Base-by-base conservation (phyloP, 352 stramenopile species). In the Blastocystis hominis region DNA sequence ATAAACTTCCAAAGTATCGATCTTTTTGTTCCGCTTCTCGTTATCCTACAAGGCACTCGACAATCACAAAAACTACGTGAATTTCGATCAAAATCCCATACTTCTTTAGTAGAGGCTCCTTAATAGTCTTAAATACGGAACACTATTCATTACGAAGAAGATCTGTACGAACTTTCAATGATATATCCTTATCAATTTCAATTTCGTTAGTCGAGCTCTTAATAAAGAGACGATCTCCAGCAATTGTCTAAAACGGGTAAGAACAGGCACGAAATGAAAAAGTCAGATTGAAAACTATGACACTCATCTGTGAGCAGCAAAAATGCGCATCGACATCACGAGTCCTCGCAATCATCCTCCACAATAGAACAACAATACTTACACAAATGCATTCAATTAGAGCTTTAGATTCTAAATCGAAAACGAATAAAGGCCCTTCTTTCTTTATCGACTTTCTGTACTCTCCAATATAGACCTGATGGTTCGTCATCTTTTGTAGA, bases 201-300 rank as follows among this genome's bases (percentile, higher is more conserved):
- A 78, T 40, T 61, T 78, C 68, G 40, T 56, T 36, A 10, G 68
- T 55, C 9, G 30, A 17, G 36, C 68, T 78, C 15, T 61, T 78
- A 7, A 78, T n/a, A 36, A 17, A 38, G n/a, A 61, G 4, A 17
- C 13, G 10, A 78, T 7, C 15, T 0, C 44, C 68, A n/a, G 7
- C 13, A 62, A 78, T 78, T 9, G 42, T 50, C 68, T 78, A 78
- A 20, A 78, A 6, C 56, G 50, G 7, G 24, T 56, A 55, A 62
- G 44, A 42, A 50, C 7, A 61, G 9, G 10, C 1, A 61, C 15
- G 9, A 78, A 7, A 55, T 9, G 47, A 1, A 53, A 53, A 75
- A 38, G n/a, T 78, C 68, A 78, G 68, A 78, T 78, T 78, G 68
- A 78, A 78, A 78, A 78, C 68, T 78, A 78, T 42, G 4, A 56